Conservation (phyloP, 257 asterid genomes). For the Solanum dulcamara region DNA sequence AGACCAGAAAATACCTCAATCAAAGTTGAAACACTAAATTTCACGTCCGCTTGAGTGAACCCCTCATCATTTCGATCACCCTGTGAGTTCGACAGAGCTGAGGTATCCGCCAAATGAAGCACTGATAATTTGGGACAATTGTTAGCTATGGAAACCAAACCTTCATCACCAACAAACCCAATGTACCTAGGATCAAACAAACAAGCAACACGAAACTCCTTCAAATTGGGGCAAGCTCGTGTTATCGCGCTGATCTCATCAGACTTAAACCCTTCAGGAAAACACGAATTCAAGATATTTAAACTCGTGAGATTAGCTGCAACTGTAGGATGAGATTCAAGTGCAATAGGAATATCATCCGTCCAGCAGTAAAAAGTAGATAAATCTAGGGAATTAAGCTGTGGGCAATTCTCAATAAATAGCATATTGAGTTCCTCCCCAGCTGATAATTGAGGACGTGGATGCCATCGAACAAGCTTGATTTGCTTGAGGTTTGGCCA, state of each 20-base stretch:
- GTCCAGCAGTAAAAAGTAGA: slow-evolving; percentile 85
- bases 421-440: slow-evolving; percentile 57
- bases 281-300: slow-evolving; percentile 62
- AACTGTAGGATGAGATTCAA: slow-evolving; percentile 26
- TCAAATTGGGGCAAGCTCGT: slow-evolving; percentile 48
- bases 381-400: slow-evolving; percentile 38
- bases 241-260: slow-evolving; percentile 55
- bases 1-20: slow-evolving; percentile 81
- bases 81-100: slow-evolving; percentile 35
- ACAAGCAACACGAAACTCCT: slow-evolving; percentile 51
- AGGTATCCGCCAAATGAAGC: slow-evolving; percentile 71
- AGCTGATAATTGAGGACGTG: slow-evolving; percentile 54
- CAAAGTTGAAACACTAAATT: slow-evolving; percentile 42
- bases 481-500: slow-evolving; percentile 37
- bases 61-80: slow-evolving; percentile 47
- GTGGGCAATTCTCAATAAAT: slow-evolving; percentile 13
- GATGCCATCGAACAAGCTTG: slow-evolving; percentile 92
- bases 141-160: slow-evolving; percentile 37
- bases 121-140: slow-evolving; percentile 53
- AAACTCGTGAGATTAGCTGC: slow-evolving; percentile 35
- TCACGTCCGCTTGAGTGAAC: slow-evolving; percentile 47
- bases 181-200: slow-evolving; percentile 73
- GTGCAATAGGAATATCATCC: slow-evolving; percentile 62
- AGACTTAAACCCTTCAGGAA: slow-evolving; percentile 68
- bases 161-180: slow-evolving; percentile 68